These are phyloP conservation scores for Zygosaccharomyces rouxii DNA, from an alignment of 805 yeast genomes.

Conservation along the genomic window DNA sequence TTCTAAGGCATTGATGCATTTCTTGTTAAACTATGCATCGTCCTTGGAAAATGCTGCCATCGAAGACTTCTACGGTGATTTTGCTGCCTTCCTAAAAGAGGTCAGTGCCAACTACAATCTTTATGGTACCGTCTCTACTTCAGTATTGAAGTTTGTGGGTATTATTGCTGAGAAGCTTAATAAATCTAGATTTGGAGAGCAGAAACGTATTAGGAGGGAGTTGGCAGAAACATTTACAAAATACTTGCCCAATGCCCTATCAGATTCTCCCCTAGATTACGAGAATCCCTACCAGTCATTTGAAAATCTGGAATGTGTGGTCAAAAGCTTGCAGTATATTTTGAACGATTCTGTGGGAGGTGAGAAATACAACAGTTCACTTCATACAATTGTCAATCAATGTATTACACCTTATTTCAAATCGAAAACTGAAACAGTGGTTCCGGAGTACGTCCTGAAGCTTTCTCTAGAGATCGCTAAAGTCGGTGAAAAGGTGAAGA, in stretches of 20 bases:
- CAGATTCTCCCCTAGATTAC: constrained; percentile 22
- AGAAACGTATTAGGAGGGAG: constrained; percentile 56
- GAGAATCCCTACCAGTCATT: constrained; percentile 13
- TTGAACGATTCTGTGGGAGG: constrained; percentile 28
- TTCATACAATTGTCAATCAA: constrained; percentile 51
- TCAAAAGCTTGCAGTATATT: constrained; percentile 18
- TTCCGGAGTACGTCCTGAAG: constrained; percentile 41
- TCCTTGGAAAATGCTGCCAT: constrained; percentile 71
- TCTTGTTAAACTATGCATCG: constrained; percentile 56
- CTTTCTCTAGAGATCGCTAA: constrained; percentile 39
- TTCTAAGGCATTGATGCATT: constrained; percentile 44
- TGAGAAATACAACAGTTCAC: constrained; percentile 52
- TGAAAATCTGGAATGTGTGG: constrained; percentile 17
- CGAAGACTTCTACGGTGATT: constrained; percentile 69
- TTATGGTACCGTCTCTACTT: constrained; percentile 50
- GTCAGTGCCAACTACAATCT: constrained; percentile 43
- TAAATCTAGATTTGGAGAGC: constrained; percentile 58
- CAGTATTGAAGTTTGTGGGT: constrained; percentile 48
- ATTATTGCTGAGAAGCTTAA: constrained; percentile 53
- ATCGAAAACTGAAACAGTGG: constrained; percentile 36
- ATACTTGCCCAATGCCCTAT: constrained; percentile 33
- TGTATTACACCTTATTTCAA: constrained; percentile 52
- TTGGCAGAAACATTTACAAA: constrained; percentile 42
- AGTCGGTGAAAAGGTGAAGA: constrained; percentile 38
- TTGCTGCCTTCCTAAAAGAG: constrained; percentile 57